Evolutionary conservation across 108 stramenopile genomes (phyloP), one percentile per base, ranked within the genome.

Genomic region (Schizochytrium sp.): DNA sequence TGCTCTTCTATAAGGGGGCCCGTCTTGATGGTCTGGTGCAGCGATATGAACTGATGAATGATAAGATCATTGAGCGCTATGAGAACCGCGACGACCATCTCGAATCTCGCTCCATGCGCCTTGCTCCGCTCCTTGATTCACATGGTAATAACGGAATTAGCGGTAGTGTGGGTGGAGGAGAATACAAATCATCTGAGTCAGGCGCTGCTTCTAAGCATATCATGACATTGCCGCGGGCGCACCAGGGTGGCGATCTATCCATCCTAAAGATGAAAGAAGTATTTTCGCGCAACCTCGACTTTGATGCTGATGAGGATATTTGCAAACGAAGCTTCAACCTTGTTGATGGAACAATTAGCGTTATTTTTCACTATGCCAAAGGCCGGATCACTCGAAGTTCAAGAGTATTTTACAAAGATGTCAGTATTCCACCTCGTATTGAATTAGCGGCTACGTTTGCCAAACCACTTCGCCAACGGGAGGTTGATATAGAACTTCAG

Each of bases 261-360:
- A 90, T 94, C 17, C 72, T 72, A 55, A 93, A 93, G 73, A 94
- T 95, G 93, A 93, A 93, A 50, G 88, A 94, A 53, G 91, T 92
- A 72, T 95, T 90, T 72, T 92, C 56, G 44, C 88, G 92, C 5
- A 87, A 94, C 47, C 87, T 17, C 5, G 87, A 49, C 5, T 58
- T 60, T 53, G 46, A 57, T 5, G 93, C 91, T 40, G 92, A 93
- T 40, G 72, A 73, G 12, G 94, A 95, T 87, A 91, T 95, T 13
- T 87, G 89, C 42, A 93, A 93, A 87, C 89, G 93, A 12, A 91
- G 89, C n/a, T 95, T 92, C 64, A 88, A 88, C 69, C 53, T 95
- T 10, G 38, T 58, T 4, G 93, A 94, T 44, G 93, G 90, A 41
- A 89, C 72, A 17, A 93, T 94, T 45, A 61, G 61, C n/a, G 91